Percentiles rank a stretch among this genome's conserved stretches.
Evolutionary conservation across 1,139 yeast species (phyloP).

Genomic region (Citeromyces hawaiiensis): DNA sequence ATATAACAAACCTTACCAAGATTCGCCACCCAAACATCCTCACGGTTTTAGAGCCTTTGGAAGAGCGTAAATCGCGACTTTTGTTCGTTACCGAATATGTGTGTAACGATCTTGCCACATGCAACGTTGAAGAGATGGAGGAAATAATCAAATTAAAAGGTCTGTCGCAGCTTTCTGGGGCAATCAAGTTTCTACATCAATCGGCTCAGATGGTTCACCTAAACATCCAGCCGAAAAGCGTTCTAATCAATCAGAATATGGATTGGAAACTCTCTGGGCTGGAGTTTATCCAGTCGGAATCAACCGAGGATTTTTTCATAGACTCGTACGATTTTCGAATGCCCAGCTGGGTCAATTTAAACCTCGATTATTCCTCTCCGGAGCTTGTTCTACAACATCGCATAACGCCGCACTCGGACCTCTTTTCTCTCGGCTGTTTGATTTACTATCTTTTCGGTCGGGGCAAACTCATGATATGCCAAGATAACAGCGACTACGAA

Average conservation of each 20-base stretch:
- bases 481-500: constrained; percentile 10
- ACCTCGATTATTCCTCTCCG: constrained; percentile 68
- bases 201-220: constrained; percentile 66
- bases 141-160: constrained; percentile 79
- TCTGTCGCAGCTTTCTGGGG: constrained; percentile 62
- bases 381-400: constrained; percentile 50
- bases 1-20: constrained; percentile 62
- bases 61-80: constrained; percentile 68
- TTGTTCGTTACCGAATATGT: constrained; percentile 81
- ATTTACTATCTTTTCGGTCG: constrained; percentile 50
- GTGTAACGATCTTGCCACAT: constrained; percentile 39
- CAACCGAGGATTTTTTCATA: constrained; percentile 33
- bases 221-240: constrained; percentile 66
- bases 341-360: constrained; percentile 58
- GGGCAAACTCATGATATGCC: constrained; percentile 25
- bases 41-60: constrained; percentile 75
- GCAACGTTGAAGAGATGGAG: constrained; percentile 34
- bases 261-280: constrained; percentile 92
- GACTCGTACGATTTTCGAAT: constrained; percentile 62
- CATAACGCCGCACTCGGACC: constrained; percentile 59
- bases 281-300: constrained; percentile 43
- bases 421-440: constrained; percentile 71
- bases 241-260: constrained; percentile 69
- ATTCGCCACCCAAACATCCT: constrained; percentile 81
- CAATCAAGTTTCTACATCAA: constrained; percentile 69